These are phyloP conservation scores for Clohesyomyces aquaticus DNA, from an alignment of 495 filamentous ascomycete genomes.

Conservation along the genomic window DNA sequence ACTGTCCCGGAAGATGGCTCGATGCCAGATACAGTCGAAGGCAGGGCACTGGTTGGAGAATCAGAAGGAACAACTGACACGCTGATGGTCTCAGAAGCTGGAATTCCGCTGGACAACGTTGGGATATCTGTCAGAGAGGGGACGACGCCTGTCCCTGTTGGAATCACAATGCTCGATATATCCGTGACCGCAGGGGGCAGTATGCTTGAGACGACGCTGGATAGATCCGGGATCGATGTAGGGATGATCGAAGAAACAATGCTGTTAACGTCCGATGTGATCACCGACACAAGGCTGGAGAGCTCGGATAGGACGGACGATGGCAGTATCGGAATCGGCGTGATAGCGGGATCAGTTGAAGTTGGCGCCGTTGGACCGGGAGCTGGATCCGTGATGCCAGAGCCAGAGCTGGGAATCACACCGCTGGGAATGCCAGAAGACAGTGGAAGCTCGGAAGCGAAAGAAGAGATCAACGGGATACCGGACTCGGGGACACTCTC, in stretches of 20 bases:
- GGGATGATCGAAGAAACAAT: constrained; percentile 34
- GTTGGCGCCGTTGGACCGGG: constrained; percentile 15
- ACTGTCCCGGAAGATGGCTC: background rate
- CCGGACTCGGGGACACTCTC: constrained; percentile 14
- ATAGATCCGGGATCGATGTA: constrained; percentile 14
- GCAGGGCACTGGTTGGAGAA: constrained; percentile 1
- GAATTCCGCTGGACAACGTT: constrained; percentile 6
- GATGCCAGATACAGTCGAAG: constrained; percentile 3
- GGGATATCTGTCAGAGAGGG: background rate
- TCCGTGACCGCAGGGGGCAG: constrained; percentile 5
- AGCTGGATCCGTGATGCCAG: constrained; percentile 5
- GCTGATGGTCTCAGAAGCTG: background rate
- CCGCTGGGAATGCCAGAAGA: background rate
- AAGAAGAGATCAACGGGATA: constrained; percentile 2
- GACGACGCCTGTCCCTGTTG: constrained; percentile 20
- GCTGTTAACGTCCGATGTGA: constrained; percentile 33
- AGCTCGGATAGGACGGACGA: constrained; percentile 5
- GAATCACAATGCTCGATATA: constrained; percentile 30
- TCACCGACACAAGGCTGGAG: constrained; percentile 17
- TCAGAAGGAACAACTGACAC: constrained; percentile 1
- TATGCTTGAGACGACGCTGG: constrained; percentile 29
- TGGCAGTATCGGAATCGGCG: background rate
- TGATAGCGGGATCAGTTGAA: background rate
- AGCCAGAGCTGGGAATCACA: background rate
- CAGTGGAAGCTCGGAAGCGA: background rate